These are phyloP conservation scores for Suhomyces panamericanus DNA, from an alignment of 1,139 yeast species.

Conservation along the genomic window DNA sequence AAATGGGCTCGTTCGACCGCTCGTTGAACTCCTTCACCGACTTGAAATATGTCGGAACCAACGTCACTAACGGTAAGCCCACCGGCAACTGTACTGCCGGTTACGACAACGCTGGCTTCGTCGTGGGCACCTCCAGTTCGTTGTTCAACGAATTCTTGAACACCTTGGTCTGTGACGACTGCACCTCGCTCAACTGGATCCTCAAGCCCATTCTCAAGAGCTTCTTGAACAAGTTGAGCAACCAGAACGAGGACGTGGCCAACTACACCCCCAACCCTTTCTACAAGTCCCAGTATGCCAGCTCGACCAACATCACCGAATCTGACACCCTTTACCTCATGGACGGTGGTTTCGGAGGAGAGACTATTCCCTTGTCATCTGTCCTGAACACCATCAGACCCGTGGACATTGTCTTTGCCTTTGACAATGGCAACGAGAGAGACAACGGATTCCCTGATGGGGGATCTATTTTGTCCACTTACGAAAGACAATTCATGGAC, in stretches of 20 bases:
- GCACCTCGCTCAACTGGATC: conserved; percentile 50
- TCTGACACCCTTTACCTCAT: conserved; percentile 39
- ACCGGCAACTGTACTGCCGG: conserved; percentile 55
- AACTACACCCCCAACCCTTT: conserved; percentile 54
- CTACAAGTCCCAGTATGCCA: conserved; percentile 42
- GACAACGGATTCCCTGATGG: conserved; percentile 46
- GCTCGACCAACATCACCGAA: conserved; percentile 26
- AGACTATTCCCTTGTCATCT: conserved; percentile 38
- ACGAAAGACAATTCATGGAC: conserved; percentile 63
- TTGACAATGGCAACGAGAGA: conserved; percentile 42
- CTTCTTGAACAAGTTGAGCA: conserved; percentile 47
- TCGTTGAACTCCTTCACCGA: conserved; percentile 41
- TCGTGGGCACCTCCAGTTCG: conserved; percentile 77
- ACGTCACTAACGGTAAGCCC: conserved; percentile 34
- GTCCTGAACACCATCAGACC: conserved; percentile 37
- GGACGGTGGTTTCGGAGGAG: conserved; percentile 47
- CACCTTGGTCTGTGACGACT: conserved; percentile 50
- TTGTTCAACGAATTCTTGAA: conserved; percentile 71
- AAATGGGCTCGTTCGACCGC: conserved; percentile 46
- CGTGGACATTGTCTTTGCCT: conserved; percentile 40
- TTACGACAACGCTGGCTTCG: conserved; percentile 74
- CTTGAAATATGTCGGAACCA: conserved; percentile 37
- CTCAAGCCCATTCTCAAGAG: conserved; percentile 45
- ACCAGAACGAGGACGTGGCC: conserved; percentile 40
- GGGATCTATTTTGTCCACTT: conserved; percentile 46